Conservation (phyloP, 192 early-diverging fungal species). For the Coemansia sp. region DNA sequence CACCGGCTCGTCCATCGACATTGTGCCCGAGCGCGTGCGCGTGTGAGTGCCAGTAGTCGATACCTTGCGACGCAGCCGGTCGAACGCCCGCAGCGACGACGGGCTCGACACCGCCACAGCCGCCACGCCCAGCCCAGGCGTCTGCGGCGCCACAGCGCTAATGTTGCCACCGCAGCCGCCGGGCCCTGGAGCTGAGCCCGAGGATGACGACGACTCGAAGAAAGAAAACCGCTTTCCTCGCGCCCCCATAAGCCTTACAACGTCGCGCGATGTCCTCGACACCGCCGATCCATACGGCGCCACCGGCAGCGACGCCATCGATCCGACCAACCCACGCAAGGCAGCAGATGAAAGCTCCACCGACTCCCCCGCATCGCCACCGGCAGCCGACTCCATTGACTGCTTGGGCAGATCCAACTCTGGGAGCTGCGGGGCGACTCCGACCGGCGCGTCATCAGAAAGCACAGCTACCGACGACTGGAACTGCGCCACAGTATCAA, state of each 20-base stretch:
- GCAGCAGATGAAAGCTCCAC: conserved; percentile 7
- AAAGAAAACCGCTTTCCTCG: conserved; percentile 55
- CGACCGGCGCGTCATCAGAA: background rate
- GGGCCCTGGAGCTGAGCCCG: background rate
- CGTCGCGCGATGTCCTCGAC: conserved; percentile 47
- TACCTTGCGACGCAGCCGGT: conserved; percentile 53
- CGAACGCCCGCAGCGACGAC: conserved; percentile 47
- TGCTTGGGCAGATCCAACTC: conserved; percentile 50
- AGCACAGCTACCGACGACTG: conserved; percentile 14
- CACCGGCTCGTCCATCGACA: conserved; percentile 42
- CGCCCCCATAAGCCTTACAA: conserved; percentile 49
- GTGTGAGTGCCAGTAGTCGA: conserved; percentile 43
- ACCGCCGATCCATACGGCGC: conserved; percentile 26
- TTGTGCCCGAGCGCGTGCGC: conserved; percentile 40
- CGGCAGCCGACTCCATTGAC: conserved; percentile 34
- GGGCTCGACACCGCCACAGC: conserved; percentile 28
- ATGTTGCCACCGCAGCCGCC: conserved; percentile 10
- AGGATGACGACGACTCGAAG: conserved; percentile 24
- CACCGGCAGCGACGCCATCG: conserved; percentile 47
- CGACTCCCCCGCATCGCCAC: background rate
- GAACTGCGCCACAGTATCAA: conserved; percentile 55
- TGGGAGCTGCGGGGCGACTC: conserved; percentile 46
- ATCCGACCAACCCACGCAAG: conserved; percentile 47
- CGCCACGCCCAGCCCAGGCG: conserved; percentile 9
- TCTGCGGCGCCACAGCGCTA: background rate